A percentile compares a stretch with the other conserved stretches of the same genome.
phyloP scores from a whole-genome alignment of 176 grass and related monocot species.

The Phyllostachys edulis region DNA sequence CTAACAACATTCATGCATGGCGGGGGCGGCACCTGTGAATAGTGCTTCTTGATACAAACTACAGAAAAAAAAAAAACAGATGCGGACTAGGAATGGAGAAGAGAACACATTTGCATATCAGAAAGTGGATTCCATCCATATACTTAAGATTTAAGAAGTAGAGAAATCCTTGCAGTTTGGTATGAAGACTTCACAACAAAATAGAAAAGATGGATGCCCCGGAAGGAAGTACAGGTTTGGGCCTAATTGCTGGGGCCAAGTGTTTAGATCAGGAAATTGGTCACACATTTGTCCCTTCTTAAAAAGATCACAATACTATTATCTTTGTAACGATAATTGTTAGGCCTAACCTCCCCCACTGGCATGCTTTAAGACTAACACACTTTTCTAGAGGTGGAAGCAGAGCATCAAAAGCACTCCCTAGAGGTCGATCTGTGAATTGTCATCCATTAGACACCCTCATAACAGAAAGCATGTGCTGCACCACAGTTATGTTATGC shows the following conservation, averaged over 20 bases:
- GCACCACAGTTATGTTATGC: background rate
- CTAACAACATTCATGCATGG: background rate
- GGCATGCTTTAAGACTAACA: background rate
- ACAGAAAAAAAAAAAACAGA: background rate
- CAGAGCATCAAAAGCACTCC: background rate
- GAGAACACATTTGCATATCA: background rate
- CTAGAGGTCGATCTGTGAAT: background rate
- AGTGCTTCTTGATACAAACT: background rate
- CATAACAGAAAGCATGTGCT: background rate
- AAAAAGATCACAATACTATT: background rate
- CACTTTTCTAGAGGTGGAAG: background rate
- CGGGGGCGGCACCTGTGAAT: background rate
- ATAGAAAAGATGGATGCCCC: background rate
- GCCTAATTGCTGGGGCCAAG: background rate
- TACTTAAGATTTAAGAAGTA: background rate
- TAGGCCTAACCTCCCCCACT: background rate
- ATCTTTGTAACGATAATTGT: background rate
- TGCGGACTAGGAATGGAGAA: background rate
- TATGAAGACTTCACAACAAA: background rate
- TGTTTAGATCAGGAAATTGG: background rate
- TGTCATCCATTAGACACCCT: background rate
- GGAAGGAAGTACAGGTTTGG: background rate
- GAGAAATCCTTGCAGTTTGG: background rate
- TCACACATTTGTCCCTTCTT: background rate
- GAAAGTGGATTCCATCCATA: background rate